A percentile compares a stretch with the other conserved stretches of the same genome.
Conservation (phyloP, 1,284 basidiomycete genomes). For the Trichosporon sp. region DNA sequence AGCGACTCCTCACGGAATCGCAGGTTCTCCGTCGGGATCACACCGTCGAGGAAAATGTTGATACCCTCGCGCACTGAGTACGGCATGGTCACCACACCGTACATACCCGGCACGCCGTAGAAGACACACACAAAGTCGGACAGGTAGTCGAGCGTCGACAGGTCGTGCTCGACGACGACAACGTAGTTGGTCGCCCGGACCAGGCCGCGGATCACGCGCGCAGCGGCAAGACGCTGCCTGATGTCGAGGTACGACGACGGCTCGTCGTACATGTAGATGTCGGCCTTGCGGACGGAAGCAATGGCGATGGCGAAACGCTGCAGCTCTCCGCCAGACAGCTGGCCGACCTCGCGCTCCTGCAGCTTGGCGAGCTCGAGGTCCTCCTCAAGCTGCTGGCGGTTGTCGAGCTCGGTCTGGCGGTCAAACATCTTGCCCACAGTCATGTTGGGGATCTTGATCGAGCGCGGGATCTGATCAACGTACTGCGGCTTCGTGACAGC, state of each 20-base stretch:
- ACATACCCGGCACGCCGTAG: slow-evolving; percentile 94
- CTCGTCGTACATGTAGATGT: slow-evolving; percentile 69
- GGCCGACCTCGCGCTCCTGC: slow-evolving; percentile 70
- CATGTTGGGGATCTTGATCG: slow-evolving; percentile 77
- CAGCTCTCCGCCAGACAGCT: slow-evolving; percentile 89
- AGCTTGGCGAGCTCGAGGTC: slow-evolving; percentile 81
- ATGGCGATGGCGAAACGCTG: slow-evolving; percentile 74
- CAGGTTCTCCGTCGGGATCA: slow-evolving; percentile 96
- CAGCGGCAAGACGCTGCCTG: slow-evolving; percentile 87
- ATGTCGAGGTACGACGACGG: slow-evolving; percentile 95
- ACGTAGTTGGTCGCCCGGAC: slow-evolving; percentile 79
- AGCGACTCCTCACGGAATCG: slow-evolving; percentile 92
- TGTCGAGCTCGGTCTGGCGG: slow-evolving; percentile 54
- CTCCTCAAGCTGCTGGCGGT: slow-evolving; percentile 68
- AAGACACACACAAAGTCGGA: slow-evolving; percentile 95
- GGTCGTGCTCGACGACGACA: slow-evolving; percentile 93
- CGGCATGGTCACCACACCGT: slow-evolving; percentile 96
- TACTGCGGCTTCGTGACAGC: slow-evolving; percentile 98
- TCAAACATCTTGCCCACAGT: slow-evolving; percentile 85
- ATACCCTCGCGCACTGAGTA: slow-evolving; percentile 96
- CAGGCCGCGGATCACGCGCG: slow-evolving; percentile 85
- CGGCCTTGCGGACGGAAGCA: slow-evolving; percentile 68
- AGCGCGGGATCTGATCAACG: slow-evolving; percentile 93
- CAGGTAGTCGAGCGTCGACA: slow-evolving; percentile 92
- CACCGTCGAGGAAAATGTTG: slow-evolving; percentile 96